These are phyloP conservation scores for Rhizomucor miehei DNA, from an alignment of 371 early-diverging fungal genomes.

Conservation along the genomic window DNA sequence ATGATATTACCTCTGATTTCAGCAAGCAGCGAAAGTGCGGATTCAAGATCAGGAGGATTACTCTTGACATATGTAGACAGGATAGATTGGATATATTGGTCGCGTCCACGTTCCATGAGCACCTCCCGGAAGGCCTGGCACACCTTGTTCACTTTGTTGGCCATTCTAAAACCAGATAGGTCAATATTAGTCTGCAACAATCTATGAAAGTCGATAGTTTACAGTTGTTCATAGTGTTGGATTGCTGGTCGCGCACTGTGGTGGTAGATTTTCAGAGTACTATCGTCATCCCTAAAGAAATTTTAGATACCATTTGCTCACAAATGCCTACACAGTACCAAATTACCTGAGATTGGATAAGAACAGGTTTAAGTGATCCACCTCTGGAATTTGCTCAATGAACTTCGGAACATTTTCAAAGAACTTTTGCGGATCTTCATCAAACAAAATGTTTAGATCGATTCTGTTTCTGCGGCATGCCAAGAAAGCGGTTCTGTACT, in stretches of 20 bases:
- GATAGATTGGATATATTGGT: constrained; percentile 77
- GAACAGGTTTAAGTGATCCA: constrained; percentile 90
- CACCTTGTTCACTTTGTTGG: constrained; percentile 74
- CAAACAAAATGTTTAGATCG: constrained; percentile 88
- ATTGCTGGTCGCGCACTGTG: constrained; percentile 14
- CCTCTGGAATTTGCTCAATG: constrained; percentile 75
- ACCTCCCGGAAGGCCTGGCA: constrained; percentile 71
- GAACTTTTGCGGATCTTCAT: constrained; percentile 72
- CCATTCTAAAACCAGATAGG: constrained; percentile 16
- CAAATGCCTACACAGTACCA: too few species aligned
- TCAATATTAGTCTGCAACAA: too few species aligned
- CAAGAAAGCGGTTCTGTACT: constrained; percentile 81
- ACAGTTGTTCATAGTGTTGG: too few species aligned
- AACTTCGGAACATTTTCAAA: constrained; percentile 63
- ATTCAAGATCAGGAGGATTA: constrained; percentile 82
- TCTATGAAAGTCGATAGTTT: too few species aligned
- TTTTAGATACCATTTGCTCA: neutral
- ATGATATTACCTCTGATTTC: constrained; percentile 48
- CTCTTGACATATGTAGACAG: constrained; percentile 86
- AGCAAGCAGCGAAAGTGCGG: constrained; percentile 67
- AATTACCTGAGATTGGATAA: constrained; percentile 72
- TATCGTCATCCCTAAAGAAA: constrained; percentile 59
- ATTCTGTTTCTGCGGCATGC: constrained; percentile 89
- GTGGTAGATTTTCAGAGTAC: constrained; percentile 64
- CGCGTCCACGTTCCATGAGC: constrained; percentile 56